Base-by-base conservation (phyloP, 2,329 filamentous ascomycete species). In the Fusarium tupiense region DNA sequence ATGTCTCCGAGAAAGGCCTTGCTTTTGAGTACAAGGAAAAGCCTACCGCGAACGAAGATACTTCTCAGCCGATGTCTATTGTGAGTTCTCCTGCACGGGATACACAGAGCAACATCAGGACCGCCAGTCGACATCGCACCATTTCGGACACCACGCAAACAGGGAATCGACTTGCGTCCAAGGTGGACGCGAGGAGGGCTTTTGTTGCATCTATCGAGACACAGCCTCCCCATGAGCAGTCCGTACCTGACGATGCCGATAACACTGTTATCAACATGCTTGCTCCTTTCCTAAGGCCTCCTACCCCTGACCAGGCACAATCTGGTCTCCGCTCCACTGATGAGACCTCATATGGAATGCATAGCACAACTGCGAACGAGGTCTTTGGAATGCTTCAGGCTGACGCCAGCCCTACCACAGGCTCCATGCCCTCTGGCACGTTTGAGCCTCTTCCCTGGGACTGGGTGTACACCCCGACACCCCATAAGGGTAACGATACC, bases 271-370 rank as follows among this genome's bases (percentile, higher is more conserved):
- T 85, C 43, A 82, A 84, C 61, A 85, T 88, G 78, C 80, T 89
- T n/a, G 83, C 86, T 31, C 85, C 85, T 10, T 88, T 88, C 67
- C 76, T 89, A 31, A 82, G 82, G 56, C 86, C 84, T 57, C 83
- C 86, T 33, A 83, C 87, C 68, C 82, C 84, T 13, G 82, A 84
- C 47, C 80, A 82, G 24, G 73, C 80, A 50, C 80, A 81, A 19
- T 49, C 49, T 49, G 78, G 80, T 3, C 68, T 69, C 29, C 79
- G 81, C 24, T 80, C 80, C 8, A 78, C 80, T 5, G 80, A 79
- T 12, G 86, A 88, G 49, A 63, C 86, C 7, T 89, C 86, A 5
- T 90, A 89, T 69, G 88, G 87, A 22, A 89, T 90, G 87, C 85
- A 87, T 75, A 86, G 85, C 16, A 78, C 82, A 6, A 88, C 86